Conservation (phyloP, 257 asterid genomes). For the Hygrophila difformis region DNA sequence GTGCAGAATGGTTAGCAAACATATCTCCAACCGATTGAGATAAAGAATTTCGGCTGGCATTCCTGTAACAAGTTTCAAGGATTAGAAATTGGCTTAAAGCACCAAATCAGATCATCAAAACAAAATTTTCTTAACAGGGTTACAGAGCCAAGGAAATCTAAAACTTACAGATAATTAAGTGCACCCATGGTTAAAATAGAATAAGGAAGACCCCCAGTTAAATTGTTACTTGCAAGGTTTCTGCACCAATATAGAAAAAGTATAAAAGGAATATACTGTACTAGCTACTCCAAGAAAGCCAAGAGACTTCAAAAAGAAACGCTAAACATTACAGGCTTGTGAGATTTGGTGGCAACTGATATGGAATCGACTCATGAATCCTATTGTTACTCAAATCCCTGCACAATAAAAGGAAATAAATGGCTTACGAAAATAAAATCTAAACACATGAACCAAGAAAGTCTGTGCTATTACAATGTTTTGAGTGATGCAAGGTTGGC, state of each 20-base stretch:
- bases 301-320: slow-evolving; percentile 15
- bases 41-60: slow-evolving; percentile 61
- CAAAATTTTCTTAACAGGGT: slow-evolving; percentile 5
- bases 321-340: slow-evolving; percentile 58
- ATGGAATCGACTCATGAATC: slow-evolving; percentile 66
- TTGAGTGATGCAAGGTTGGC: slow-evolving; percentile 60
- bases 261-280: slow-evolving; percentile 15
- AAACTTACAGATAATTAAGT: slow-evolving; percentile 73
- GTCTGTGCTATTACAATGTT: slow-evolving; percentile 49
- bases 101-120: slow-evolving; percentile 16
- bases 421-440: background rate
- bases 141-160: too few species aligned
- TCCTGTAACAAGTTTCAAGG: slow-evolving; percentile 42
- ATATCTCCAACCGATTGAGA: slow-evolving; percentile 76
- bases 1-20: slow-evolving; percentile 58
- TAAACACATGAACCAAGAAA: slow-evolving; percentile 2
- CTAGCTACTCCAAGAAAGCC: slow-evolving; percentile 12
- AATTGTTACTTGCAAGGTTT: slow-evolving; percentile 76
- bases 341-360: slow-evolving; percentile 81
- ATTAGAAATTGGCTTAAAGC: slow-evolving; percentile 13
- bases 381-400: slow-evolving; percentile 93
- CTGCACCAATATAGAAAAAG: slow-evolving; percentile 33
- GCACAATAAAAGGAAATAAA: slow-evolving; percentile 18
- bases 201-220: slow-evolving; percentile 78
- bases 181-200: slow-evolving; percentile 48